Conservation (phyloP, 2,329 filamentous ascomycete species). For the Diaporthe sp. region DNA sequence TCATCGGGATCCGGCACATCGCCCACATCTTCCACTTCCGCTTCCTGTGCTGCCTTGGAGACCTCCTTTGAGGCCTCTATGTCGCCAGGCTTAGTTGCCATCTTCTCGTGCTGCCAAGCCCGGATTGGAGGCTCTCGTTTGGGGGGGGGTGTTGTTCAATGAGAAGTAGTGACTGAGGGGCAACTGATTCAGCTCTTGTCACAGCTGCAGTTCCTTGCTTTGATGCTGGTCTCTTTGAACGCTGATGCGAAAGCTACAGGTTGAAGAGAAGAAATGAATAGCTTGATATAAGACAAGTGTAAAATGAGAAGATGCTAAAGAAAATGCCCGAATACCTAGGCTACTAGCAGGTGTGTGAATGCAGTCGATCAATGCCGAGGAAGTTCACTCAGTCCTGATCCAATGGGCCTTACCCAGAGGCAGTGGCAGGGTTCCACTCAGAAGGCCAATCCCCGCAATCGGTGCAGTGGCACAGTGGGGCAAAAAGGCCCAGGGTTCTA, state of each 20-base stretch:
- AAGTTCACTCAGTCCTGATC: slow-evolving; percentile 19
- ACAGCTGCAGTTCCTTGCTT: background rate
- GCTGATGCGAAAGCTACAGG: background rate
- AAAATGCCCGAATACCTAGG: slow-evolving; percentile 5
- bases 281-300: background rate
- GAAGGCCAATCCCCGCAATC: slow-evolving; percentile 13
- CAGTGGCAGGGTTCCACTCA: slow-evolving; percentile 24
- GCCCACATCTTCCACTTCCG: slow-evolving; percentile 53
- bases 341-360: slow-evolving; percentile 16
- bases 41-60: slow-evolving; percentile 46
- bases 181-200: slow-evolving; percentile 12
- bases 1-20: slow-evolving; percentile 91
- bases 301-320: slow-evolving; percentile 21
- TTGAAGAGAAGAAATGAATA: background rate
- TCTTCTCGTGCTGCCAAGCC: slow-evolving; percentile 33
- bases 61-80: slow-evolving; percentile 42
- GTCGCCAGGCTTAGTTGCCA: slow-evolving; percentile 43
- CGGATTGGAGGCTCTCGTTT: background rate
- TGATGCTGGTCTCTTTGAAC: background rate
- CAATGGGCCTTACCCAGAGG: background rate
- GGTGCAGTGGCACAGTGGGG: slow-evolving; percentile 13
- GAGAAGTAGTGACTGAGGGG: slow-evolving; percentile 19
- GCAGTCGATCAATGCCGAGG: slow-evolving; percentile 34
- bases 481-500: slow-evolving; percentile 5
- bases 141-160: background rate